Conservation (phyloP, 345 rosid genomes). For the Orychophragmus violaceus region DNA sequence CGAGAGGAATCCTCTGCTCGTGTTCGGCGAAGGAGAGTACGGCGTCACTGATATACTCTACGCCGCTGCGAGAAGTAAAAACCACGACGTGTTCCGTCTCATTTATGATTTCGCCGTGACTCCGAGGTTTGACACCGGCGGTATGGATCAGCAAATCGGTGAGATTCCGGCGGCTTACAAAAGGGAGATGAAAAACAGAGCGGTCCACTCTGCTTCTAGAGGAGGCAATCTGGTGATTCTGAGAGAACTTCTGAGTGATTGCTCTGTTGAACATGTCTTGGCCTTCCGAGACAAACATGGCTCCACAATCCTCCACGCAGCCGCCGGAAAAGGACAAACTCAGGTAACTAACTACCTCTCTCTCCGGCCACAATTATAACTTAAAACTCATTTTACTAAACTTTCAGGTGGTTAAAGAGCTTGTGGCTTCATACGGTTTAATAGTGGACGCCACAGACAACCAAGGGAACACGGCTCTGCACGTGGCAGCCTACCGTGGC, state of each 20-base stretch:
- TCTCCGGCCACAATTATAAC: neutral
- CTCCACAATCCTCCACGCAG: conserved; percentile 86
- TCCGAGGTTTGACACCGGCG: conserved; percentile 59
- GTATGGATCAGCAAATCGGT: conserved; percentile 51
- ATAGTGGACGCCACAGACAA: conserved; percentile 40
- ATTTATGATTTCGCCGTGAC: conserved; percentile 60
- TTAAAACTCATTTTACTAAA: too few species aligned
- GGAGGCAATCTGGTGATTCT: conserved; percentile 62
- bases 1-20: conserved; percentile 61
- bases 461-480: conserved; percentile 74
- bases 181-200: conserved; percentile 79
- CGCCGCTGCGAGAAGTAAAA: conserved; percentile 82
- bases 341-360: conserved; percentile 46
- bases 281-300: conserved; percentile 67
- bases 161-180: conserved; percentile 58
- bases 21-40: conserved; percentile 93
- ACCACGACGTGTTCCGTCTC: conserved; percentile 52
- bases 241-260: conserved; percentile 48
- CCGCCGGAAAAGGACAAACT: conserved; percentile 77
- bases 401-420: conserved; percentile 59
- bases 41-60: conserved; percentile 85
- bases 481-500: conserved; percentile 70
- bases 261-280: conserved; percentile 39
- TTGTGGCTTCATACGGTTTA: conserved; percentile 44
- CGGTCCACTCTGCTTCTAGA: conserved; percentile 84